Base-by-base conservation (phyloP, 179 eudicot genomes). In the Monotropa hypopitys region DNA sequence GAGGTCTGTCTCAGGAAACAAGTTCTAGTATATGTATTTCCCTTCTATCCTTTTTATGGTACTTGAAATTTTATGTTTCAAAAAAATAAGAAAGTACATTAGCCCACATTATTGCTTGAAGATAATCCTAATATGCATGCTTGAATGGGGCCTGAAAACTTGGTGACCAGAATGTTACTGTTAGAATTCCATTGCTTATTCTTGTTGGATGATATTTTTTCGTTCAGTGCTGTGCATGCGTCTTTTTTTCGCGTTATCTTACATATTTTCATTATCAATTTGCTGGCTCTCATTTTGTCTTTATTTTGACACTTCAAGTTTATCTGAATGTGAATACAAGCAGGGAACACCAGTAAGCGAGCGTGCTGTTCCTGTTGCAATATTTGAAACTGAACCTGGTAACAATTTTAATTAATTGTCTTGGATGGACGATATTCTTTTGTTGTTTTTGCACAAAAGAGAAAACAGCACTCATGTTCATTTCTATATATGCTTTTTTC, bases 331-430 rank as follows among this genome's bases (percentile, higher is more conserved):
- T 67, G 50, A 28, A 78, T 59, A 28, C 66, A 83, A 80, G n/a
- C 94, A 94, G 98, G 98, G 97, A 63, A 86, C 92, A 59, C 97
- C 98, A 66, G 98, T 94, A 80, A 94, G 98, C 46, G 98, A 92
- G 79, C 88, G 98, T 81, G 98, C 98, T 18, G 88, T 94, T 86
- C 98, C 98, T 65, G 97, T 94, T 83, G 97, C 98, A 73, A 91
- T 94, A 80, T 94, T 94, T 81, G 97, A 90, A 86, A 89, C 98
- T 54, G 91, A 92, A 81, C 73, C 88, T 54, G 98, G 98, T 94
- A 91, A 80, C 61, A 70, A 77, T 79, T 35, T 70, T 40, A 40
- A 21, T n/a, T 18, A 18, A 2, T 57, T 53, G 54, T 12, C 57
- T 43, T 56, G 40, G 8, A 21, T 57, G 63, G 61, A 42, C 12